Conservation (phyloP, 1,284 basidiomycete genomes). For the Malassezia nana region DNA sequence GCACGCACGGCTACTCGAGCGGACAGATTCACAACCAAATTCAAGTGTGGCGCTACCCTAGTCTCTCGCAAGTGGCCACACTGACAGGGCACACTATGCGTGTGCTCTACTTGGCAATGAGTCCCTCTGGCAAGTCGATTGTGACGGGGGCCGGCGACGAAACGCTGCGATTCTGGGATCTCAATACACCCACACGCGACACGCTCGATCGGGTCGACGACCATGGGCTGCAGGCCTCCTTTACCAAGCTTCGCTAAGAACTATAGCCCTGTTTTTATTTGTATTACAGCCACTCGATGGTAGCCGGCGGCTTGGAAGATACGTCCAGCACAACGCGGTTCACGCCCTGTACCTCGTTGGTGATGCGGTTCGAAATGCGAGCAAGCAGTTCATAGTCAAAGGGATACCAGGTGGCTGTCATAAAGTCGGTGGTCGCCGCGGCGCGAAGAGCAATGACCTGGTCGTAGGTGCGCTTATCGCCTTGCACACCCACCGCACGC, state of each 20-base stretch:
- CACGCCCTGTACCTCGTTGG: conserved; percentile 88
- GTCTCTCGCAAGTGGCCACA: conserved; percentile 62
- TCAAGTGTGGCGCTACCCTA: conserved; percentile 94
- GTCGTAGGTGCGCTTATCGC: conserved; percentile 92
- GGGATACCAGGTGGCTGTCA: conserved; percentile 54
- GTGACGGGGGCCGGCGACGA: conserved; percentile 97
- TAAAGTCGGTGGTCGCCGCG: conserved; percentile 46
- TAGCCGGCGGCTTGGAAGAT: conserved; percentile 89
- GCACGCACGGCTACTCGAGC: conserved; percentile 91
- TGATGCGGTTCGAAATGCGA: conserved; percentile 89
- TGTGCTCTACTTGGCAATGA: conserved; percentile 92
- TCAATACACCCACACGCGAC: conserved; percentile 34
- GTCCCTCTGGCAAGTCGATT: conserved; percentile 89
- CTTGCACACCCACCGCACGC: conserved; percentile 93
- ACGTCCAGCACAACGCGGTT: conserved; percentile 59
- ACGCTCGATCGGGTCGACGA: conserved; percentile 26
- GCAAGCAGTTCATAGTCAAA: conserved; percentile 87
- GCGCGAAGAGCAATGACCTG: conserved; percentile 57
- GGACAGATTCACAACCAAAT: conserved; percentile 94
- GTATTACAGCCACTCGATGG: conserved; percentile 50
- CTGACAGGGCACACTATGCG: conserved; percentile 78
- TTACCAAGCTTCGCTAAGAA: conserved; percentile 38
- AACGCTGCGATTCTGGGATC: conserved; percentile 76
- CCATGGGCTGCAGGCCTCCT: conserved; percentile 34
- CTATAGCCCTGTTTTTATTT: conserved; percentile 3